Base-by-base conservation (phyloP, 371 early-diverging fungal species). In the Mortierella sp. region DNA sequence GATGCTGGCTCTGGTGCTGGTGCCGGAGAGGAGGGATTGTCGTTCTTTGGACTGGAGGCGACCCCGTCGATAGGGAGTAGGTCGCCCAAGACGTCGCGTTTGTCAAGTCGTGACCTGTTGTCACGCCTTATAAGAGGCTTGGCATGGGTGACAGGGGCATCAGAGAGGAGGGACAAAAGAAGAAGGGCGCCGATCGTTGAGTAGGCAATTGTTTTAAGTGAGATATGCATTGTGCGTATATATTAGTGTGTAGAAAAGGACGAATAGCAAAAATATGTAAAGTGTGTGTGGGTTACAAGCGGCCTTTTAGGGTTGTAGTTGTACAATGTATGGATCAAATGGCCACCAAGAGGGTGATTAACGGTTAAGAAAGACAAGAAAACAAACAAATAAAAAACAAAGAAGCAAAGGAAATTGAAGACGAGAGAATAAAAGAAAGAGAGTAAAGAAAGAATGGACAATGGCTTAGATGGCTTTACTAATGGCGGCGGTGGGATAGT, bases 81-180 rank as follows among this genome's bases (percentile, higher is more conserved):
- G 41, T 16, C 7, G 2, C 64, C 50, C 48, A 71, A 29, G 24
- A 71, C 40, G 26, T 48, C 71, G 29, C 71, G 71, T 16, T 41
- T 64, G 19, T 40, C 58, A 29, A 31, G 8, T 58, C 16, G 16
- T 29, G 58, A 34, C 22, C 19, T 34, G 16, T 9, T 34, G 34
- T 16, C 16, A 16, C 47, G 7, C 3, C 3, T 47, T 34, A 13
- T 14, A 19, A 34, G 1, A 34, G 58, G 22, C 10, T 19, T 58
- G 58, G 52, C 52, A 5, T 31, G 43, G 24, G 43, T 50, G 58
- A 41, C 43, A 13, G 26, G 22, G 58, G 44, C 14, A 43, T 14
- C 52, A 26, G 55, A 26, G 31, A 69, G 41, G 29, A 53, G 8
- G 43, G 43, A 40, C 29, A 69, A 29, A 10, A 53, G 22, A 55